phyloP scores from a whole-genome alignment of 78 protist species.

The Acrasis kona region DNA sequence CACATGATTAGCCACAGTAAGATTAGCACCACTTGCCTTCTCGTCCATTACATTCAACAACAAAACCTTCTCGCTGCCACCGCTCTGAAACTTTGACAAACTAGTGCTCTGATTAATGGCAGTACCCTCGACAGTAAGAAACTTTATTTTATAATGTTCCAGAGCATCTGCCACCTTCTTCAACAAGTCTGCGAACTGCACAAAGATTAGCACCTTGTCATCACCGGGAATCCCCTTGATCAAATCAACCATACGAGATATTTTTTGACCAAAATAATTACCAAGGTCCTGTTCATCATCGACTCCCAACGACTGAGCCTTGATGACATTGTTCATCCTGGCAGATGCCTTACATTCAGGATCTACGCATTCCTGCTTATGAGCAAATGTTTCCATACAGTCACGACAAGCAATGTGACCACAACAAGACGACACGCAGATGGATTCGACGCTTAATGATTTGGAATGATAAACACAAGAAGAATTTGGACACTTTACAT shows the following conservation, averaged over 20 bases:
- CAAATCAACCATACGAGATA: too few species aligned
- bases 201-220: background rate
- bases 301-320: too few species aligned
- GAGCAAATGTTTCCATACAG: background rate
- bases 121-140: background rate
- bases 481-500: background rate
- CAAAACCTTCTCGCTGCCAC: background rate
- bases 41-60: slow-evolving; percentile 2
- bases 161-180: background rate
- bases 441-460: background rate
- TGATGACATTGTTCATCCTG: too few species aligned
- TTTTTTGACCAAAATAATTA: too few species aligned
- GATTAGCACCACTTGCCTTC: slow-evolving; percentile 9
- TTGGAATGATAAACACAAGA: background rate
- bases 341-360: too few species aligned
- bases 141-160: background rate
- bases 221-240: background rate
- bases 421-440: background rate
- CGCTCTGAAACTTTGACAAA: background rate
- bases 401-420: background rate
- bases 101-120: background rate
- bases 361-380: too few species aligned
- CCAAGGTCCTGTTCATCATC: too few species aligned
- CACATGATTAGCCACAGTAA: background rate
- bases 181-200: background rate